A percentile compares a stretch with the other conserved stretches of the same genome.
phyloP scores from a whole-genome alignment of 164 flowering plant genomes.

The Litsea cubeba region DNA sequence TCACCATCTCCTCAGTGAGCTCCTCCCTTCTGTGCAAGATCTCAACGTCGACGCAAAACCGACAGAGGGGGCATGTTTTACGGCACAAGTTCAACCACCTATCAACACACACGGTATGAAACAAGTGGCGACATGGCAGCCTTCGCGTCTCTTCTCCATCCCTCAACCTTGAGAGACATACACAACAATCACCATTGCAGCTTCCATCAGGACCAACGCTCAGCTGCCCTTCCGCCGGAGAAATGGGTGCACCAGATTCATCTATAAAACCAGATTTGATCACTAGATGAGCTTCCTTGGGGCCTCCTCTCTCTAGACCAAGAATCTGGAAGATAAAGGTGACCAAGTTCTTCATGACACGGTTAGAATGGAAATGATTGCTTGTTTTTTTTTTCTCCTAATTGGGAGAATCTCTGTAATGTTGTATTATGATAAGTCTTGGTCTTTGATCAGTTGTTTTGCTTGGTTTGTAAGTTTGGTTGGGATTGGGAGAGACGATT shows the following conservation, averaged over 20 bases:
- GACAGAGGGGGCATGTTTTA: conserved; percentile 76
- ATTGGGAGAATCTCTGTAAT: conserved; percentile 5
- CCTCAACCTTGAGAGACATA: conserved; percentile 50
- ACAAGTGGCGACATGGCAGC: conserved; percentile 68
- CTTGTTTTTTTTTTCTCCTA: not conserved
- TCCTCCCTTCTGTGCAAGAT: conserved; percentile 22
- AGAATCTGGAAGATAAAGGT: conserved; percentile 20
- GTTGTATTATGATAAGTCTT: conserved; percentile 1
- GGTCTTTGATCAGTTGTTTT: conserved; percentile 20
- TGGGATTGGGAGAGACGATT: conserved; percentile 17
- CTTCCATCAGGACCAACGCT: not conserved
- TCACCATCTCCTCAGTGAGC: conserved; percentile 76
- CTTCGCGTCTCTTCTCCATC: conserved; percentile 34
- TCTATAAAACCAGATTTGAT: not conserved
- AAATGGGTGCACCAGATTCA: not conserved
- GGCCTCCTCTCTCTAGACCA: conserved; percentile 9
- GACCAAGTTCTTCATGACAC: conserved; percentile 23
- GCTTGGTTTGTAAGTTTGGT: conserved; percentile 51
- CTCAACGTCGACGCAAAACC: conserved; percentile 39
- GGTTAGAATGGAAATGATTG: not conserved
- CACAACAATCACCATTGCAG: conserved; percentile 29
- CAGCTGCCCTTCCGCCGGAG: not conserved
- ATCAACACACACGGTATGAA: conserved; percentile 57
- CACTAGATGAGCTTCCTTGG: conserved; percentile 13
- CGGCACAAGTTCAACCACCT: conserved; percentile 49